Conservation (phyloP, 1,139 yeast species). For the Suhomyces bokatorum region DNA sequence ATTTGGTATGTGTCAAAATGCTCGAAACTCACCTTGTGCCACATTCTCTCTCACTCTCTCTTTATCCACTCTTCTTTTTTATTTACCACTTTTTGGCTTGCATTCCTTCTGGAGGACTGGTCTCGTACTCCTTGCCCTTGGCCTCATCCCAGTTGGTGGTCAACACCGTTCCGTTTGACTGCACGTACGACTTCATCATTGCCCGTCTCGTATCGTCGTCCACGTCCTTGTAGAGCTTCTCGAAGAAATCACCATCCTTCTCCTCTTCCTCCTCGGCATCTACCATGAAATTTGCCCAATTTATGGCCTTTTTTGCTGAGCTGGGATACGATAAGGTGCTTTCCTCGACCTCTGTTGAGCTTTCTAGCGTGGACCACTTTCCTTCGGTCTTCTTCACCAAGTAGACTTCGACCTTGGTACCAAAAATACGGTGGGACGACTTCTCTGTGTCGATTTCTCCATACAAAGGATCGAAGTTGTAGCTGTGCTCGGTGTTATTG, state of each 20-base stretch:
- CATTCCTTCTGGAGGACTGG: conserved; percentile 78
- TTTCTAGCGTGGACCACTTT: conserved; percentile 50
- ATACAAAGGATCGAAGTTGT: conserved; percentile 51
- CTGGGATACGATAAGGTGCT: conserved; percentile 51
- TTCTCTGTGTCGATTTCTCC: conserved; percentile 49
- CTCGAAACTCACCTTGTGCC: too few species aligned
- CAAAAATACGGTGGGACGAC: conserved; percentile 54
- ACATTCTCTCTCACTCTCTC: too few species aligned
- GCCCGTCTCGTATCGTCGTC: conserved; percentile 90
- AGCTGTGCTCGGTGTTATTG: conserved; percentile 47
- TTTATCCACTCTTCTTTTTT: not conserved
- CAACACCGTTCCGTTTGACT: conserved; percentile 90
- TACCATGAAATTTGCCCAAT: conserved; percentile 71
- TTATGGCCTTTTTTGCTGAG: conserved; percentile 57
- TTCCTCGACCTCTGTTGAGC: conserved; percentile 13
- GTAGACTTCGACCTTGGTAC: conserved; percentile 74
- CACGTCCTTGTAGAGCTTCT: conserved; percentile 70
- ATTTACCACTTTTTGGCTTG: conserved; percentile 44
- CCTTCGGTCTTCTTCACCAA: conserved; percentile 37
- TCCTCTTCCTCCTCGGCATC: conserved; percentile 51
- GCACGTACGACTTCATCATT: conserved; percentile 95
- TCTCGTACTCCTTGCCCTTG: conserved; percentile 60
- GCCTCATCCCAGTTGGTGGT: conserved; percentile 97
- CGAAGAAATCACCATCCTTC: conserved; percentile 71
- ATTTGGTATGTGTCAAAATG: not conserved